A percentile compares a stretch with the other conserved stretches of the same genome.
Evolutionary conservation across 768 basidiomycete genomes (phyloP).

Genomic region (Dioszegia crocea): DNA sequence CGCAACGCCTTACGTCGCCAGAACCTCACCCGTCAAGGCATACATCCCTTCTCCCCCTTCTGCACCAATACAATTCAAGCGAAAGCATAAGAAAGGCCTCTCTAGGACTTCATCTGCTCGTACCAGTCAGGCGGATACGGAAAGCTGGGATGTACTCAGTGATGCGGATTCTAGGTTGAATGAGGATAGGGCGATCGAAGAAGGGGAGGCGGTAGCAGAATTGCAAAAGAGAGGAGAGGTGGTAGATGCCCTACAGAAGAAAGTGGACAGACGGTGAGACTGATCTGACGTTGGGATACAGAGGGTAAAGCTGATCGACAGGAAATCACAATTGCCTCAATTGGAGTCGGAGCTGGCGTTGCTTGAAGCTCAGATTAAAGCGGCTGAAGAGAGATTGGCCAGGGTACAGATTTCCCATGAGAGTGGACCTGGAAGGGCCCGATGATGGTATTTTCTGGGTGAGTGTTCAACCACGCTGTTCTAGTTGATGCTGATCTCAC

Average conservation of each 20-base stretch:
- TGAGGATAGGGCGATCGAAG: background rate
- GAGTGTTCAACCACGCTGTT: too few relatives aligned
- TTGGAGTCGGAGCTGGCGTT: constrained; percentile 29
- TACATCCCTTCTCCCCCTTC: background rate
- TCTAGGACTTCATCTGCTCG: background rate
- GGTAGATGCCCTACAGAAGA: constrained; percentile 32
- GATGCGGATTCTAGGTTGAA: constrained; percentile 26
- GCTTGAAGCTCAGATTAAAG: constrained; percentile 36
- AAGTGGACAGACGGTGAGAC: constrained; percentile 37
- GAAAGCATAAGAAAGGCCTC: background rate
- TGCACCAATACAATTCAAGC: background rate
- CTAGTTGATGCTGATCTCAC: too few relatives aligned
- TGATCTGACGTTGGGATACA: too few relatives aligned
- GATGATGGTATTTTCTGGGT: background rate
- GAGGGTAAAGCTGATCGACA: constrained; percentile 9
- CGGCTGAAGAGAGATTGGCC: constrained; percentile 33
- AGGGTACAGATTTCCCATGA: constrained; percentile 10
- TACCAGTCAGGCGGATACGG: constrained; percentile 1
- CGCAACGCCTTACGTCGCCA: background rate
- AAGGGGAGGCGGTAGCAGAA: background rate
- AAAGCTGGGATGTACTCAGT: constrained; percentile 27
- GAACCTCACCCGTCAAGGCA: background rate
- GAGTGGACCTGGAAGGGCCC: background rate
- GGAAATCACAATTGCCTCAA: constrained; percentile 29
- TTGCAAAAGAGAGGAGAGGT: constrained; percentile 2